These are phyloP conservation scores for Pyropia haitanensis DNA, from an alignment of 23 red algal genomes.

Conservation along the genomic window DNA sequence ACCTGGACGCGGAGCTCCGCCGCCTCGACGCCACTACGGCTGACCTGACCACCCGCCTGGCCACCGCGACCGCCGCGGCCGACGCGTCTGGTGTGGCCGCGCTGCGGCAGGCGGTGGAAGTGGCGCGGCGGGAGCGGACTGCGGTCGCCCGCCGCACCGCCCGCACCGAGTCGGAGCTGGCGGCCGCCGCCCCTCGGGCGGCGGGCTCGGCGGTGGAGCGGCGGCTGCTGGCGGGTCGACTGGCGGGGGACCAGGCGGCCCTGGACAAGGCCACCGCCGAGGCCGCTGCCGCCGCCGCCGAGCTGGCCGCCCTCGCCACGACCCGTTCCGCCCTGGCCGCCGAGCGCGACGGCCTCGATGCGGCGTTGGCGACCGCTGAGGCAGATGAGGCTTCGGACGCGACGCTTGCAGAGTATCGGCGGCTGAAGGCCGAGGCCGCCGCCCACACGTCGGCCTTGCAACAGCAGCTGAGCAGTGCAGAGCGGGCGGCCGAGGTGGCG, in stretches of 20 bases:
- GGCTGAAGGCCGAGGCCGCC: conserved; percentile 42
- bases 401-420: conserved; percentile 57
- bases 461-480: conserved; percentile 35
- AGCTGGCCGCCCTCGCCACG: conserved; percentile 15
- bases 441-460: conserved; percentile 42
- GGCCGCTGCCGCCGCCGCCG: conserved; percentile 6
- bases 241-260: conserved; percentile 41
- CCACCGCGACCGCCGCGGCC: no score
- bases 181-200: no score
- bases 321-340: conserved; percentile 6
- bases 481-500: conserved; percentile 11
- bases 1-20: conserved; percentile 35
- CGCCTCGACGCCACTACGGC: conserved; percentile 23
- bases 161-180: no score
- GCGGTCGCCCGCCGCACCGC: no score
- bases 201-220: conserved; percentile 7
- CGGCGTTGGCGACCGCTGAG: conserved; percentile 42
- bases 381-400: conserved; percentile 26
- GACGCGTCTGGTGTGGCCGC: no score
- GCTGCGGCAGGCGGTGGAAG: no score
- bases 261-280: conserved; percentile 35
- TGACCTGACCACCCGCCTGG: neutral
- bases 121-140: no score
- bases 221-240: conserved; percentile 24
- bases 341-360: conserved; percentile 15